Conservation (phyloP, 768 basidiomycete species). For the Lactarius deliciosus region DNA sequence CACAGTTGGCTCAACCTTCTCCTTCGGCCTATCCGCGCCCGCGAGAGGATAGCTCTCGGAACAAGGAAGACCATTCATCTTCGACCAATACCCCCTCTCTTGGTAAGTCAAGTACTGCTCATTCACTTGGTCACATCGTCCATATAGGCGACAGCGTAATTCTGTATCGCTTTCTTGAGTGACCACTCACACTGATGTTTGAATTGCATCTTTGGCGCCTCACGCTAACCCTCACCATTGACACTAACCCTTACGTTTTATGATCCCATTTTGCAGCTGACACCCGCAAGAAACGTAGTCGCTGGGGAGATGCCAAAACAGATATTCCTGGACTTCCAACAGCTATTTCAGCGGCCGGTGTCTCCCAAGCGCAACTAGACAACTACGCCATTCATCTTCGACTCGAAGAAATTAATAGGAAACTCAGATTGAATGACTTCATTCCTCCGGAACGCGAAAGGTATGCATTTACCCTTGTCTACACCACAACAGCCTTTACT, state of each 20-base stretch:
- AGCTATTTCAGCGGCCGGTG: slow-evolving; percentile 88
- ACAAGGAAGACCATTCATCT: slow-evolving; percentile 64
- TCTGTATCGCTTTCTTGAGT: slow-evolving; percentile 15
- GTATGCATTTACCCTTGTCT: slow-evolving; percentile 41
- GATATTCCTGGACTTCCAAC: slow-evolving; percentile 93
- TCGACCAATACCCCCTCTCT: slow-evolving; percentile 53
- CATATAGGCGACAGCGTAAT: slow-evolving; percentile 28
- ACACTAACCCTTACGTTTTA: slow-evolving; percentile 59
- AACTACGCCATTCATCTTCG: slow-evolving; percentile 96
- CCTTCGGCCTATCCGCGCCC: slow-evolving; percentile 80
- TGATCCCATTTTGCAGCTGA: slow-evolving; percentile 58
- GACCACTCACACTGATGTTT: slow-evolving; percentile 19
- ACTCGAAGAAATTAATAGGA: slow-evolving; percentile 96
- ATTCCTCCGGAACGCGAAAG: slow-evolving; percentile 94
- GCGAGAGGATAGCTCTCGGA: slow-evolving; percentile 46
- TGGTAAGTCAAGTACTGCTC: slow-evolving; percentile 59
- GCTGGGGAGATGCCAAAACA: slow-evolving; percentile 94
- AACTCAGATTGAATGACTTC: slow-evolving; percentile 90
- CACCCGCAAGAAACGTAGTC: slow-evolving; percentile 92
- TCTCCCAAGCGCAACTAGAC: slow-evolving; percentile 94
- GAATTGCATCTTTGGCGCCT: slow-evolving; percentile 33
- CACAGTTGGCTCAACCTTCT: slow-evolving; percentile 84
- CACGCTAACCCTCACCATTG: slow-evolving; percentile 40
- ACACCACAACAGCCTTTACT: not conserved
- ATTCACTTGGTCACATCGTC: slow-evolving; percentile 34